Evolutionary conservation across 176 grass and related monocot species (phyloP), one percentile per base, ranked within the genome.

Genomic region (Stipa capillata): DNA sequence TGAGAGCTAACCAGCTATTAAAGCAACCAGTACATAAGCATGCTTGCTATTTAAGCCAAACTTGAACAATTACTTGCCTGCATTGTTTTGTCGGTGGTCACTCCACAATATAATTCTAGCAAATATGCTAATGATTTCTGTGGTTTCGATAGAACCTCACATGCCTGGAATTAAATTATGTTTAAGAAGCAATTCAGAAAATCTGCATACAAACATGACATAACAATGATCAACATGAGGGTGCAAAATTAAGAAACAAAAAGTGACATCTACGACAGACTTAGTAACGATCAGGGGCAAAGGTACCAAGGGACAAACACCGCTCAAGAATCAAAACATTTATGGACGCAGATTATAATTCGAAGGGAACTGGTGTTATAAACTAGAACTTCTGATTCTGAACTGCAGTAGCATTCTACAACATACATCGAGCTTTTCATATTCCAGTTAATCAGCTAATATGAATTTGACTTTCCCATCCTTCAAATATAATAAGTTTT

Each of bases 81-180:
- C 82, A 97, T 84, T 57, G 95, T 86, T 73, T 97, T 97, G 85
- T 97, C 73, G 39, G 91, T 92, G 50, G 82, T 88, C 73, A 94
- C 91, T 85, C 78, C 87, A 92, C 91, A 97, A 63, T 94, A 92
- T 59, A 86, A 48, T 71, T 92, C 94, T 24, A 94, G 94, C 85
- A 97, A 87, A 88, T 97, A 97, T 61, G 95, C 91, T 74, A 94
- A 88, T 53, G 94, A 97, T 87, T 97, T 97, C 37, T 97, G 92
- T 43, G 91, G 91, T 74, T 97, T 97, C 64, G 72, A 94, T 37
- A 97, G 84, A 82, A 94, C 79, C 47, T 94, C 91, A 60, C 91
- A 97, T 25, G 91, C 95, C 95, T 97, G 89, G 79, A 79, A 61
- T 77, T 52, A 79, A 78, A 80, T 34, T 66, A 50, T 32, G 58